Evolutionary conservation across 1,284 basidiomycete genomes (phyloP), one percentile per base, ranked within the genome.

Genomic region (Omphalotus olearius): DNA sequence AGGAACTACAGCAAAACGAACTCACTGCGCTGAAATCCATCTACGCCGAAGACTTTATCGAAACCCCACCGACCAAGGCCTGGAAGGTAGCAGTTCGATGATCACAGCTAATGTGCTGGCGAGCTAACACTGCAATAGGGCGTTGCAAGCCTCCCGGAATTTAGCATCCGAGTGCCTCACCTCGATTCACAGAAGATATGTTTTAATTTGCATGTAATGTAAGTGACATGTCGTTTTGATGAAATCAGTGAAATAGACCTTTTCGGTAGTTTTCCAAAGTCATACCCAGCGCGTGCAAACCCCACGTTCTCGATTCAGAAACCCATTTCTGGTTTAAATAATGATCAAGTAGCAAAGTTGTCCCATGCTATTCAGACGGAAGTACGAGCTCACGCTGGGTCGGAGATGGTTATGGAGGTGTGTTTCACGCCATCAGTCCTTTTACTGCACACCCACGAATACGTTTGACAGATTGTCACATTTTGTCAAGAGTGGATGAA

Each of bases 1-100:
- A 85, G 70, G 83, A 87, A 73, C 71, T 76, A 64, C 87, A 90
- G 69, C 73, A 82, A 58, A 69, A 79, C 57, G 88, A 91, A 74
- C 85, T 90, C 59, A 85, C 82, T 47, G 85, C 80, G 40, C 73
- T 91, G 57, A 79, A 82, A 66, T 84, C 87, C 56, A 91, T 91
- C 56, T 91, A 86, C 69, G 84, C 74, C 57, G 77, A 85, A 56
- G 82, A 88, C 61, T 89, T 88, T 61, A 73, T 82, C 43, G 79
- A 87, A 60, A 78, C 75, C 54, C 81, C 82, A 36, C 81, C 86
- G n/a, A 82, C 83, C 18, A 88, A 80, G 62, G 88, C 78, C 51
- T 91, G 88, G 88, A 90, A 88, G 78, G 87, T 86, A 45, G 23
- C 62, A 63, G 10, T 50, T 25, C 35, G 40, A 26, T 28, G 16